Evolutionary conservation across 805 yeast genomes (phyloP), one percentile per base, ranked within the genome.

Genomic region (Komagataella phaffii): DNA sequence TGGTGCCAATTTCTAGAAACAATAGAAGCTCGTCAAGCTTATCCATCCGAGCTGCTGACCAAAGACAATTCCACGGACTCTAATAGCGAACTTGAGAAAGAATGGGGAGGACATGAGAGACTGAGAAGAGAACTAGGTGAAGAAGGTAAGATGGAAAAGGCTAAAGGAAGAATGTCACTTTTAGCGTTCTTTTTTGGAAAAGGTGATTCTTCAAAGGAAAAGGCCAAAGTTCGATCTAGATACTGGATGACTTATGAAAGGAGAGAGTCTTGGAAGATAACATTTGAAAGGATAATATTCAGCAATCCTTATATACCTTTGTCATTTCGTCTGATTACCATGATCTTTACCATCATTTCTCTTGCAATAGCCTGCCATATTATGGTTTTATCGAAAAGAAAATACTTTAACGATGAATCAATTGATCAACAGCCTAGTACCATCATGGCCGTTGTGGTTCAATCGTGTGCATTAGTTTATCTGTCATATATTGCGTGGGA

Each of bases 361-460:
- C 71, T 91, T 56, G 93, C 81, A 0, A 63, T 91, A 23, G 89
- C 97, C 0, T 66, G 73, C 5, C 65, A 82, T 48, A 79, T 88
- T 51, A 79, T 73, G 55, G 64, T 65, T 8, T 60, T 63, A 52
- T 73, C 76, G 49, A 58, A 63, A 49, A 57, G 62, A 17, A 17
- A 44, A 18, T 19, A 19, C 17, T 53, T 62, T 19, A 69, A 68
- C 55, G 65, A 67, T 17, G 67, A 65, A 3, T 55, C 58, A 17
- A 66, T 87, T 6, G 70, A 75, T 6, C 95, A 86, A 61, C 89
- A 86, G 60, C 85, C 99, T 17, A 83, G 96, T 58, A 87, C 98
- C 0, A 81, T 90, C 47, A 88, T 93, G 95, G 93, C 97, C 3
- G 76, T 93, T 2, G 81, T 81, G 50, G 95, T 91, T 3, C 91